Evolutionary conservation across 2,329 filamentous ascomycete species (phyloP).

Genomic region (Arthrobotrys megalospora): DNA sequence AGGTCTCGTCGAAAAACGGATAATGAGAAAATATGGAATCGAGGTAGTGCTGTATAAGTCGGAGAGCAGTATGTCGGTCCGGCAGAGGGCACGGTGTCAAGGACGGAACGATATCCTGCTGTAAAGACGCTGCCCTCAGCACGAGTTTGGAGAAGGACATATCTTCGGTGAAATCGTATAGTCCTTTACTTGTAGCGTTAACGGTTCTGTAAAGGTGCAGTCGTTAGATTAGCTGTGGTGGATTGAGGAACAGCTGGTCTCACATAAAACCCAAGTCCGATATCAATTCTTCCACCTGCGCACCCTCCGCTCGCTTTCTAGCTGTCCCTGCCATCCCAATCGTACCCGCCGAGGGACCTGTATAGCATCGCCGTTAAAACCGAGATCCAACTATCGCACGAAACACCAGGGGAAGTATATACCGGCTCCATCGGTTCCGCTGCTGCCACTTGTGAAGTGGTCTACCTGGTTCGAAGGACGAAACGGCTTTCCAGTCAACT

Average conservation of each 20-base stretch:
- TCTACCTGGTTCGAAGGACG: slow-evolving; percentile 58
- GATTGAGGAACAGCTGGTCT: background rate
- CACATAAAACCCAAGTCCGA: slow-evolving; percentile 60
- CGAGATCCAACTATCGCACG: slow-evolving; percentile 16
- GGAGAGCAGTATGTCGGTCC: slow-evolving; percentile 77
- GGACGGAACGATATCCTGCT: slow-evolving; percentile 56
- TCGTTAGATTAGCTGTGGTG: slow-evolving; percentile 55
- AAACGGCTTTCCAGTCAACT: slow-evolving; percentile 59
- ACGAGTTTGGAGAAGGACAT: slow-evolving; percentile 95
- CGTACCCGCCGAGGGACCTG: slow-evolving; percentile 7
- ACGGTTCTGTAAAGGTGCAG: slow-evolving; percentile 76
- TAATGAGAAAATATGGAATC: slow-evolving; percentile 84
- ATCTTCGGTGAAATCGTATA: slow-evolving; percentile 86
- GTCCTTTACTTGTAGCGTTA: slow-evolving; percentile 93
- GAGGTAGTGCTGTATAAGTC: slow-evolving; percentile 86
- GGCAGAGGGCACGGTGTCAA: slow-evolving; percentile 72
- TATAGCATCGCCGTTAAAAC: slow-evolving; percentile 7
- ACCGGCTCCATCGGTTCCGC: slow-evolving; percentile 40
- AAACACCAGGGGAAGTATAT: background rate
- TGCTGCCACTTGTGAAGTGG: slow-evolving; percentile 43
- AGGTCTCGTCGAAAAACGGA: slow-evolving; percentile 85
- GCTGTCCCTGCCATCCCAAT: slow-evolving; percentile 44
- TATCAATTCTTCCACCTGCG: slow-evolving; percentile 57
- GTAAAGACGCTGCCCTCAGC: slow-evolving; percentile 80
- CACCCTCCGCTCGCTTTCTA: slow-evolving; percentile 56